phyloP scores from a whole-genome alignment of 306 rosid genomes.

The Gastrolobium bilobum region DNA sequence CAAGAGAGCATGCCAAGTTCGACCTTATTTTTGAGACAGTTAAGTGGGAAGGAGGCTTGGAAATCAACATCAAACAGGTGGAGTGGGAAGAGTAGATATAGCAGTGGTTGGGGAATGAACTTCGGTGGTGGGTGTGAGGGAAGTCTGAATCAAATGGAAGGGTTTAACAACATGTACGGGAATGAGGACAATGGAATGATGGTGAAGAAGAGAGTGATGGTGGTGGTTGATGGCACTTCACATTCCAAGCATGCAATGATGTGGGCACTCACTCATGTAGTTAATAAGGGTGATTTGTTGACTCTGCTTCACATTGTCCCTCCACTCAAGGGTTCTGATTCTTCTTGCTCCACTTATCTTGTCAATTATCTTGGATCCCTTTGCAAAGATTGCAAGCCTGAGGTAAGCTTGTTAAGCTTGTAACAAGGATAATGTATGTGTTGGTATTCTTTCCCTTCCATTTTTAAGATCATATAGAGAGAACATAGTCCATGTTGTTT shows the following conservation, averaged over 20 bases:
- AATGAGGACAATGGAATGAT: slow-evolving; percentile 52
- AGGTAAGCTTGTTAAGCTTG: slow-evolving; percentile 60
- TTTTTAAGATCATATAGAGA: neutral
- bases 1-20: slow-evolving; percentile 60
- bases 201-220: slow-evolving; percentile 92
- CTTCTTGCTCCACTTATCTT: slow-evolving; percentile 65
- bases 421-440: neutral
- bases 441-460: neutral
- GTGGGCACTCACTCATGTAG: slow-evolving; percentile 95
- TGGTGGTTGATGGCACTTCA: slow-evolving; percentile 77
- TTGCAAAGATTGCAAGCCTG: slow-evolving; percentile 90
- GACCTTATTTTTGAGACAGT: slow-evolving; percentile 69
- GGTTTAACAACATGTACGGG: slow-evolving; percentile 64
- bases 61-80: slow-evolving; percentile 75
- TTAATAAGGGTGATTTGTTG: slow-evolving; percentile 81
- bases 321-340: slow-evolving; percentile 48
- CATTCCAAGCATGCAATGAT: slow-evolving; percentile 90
- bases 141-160: slow-evolving; percentile 69
- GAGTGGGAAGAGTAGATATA: slow-evolving; percentile 57
- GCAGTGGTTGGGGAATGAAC: slow-evolving; percentile 29
- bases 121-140: slow-evolving; percentile 50
- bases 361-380: slow-evolving; percentile 80
- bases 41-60: slow-evolving; percentile 73
- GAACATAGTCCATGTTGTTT: slow-evolving; percentile 24
- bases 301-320: slow-evolving; percentile 85